Evolutionary conservation across 2,329 filamentous ascomycete genomes (phyloP).

Genomic region (Sclerotinia trifoliorum): DNA sequence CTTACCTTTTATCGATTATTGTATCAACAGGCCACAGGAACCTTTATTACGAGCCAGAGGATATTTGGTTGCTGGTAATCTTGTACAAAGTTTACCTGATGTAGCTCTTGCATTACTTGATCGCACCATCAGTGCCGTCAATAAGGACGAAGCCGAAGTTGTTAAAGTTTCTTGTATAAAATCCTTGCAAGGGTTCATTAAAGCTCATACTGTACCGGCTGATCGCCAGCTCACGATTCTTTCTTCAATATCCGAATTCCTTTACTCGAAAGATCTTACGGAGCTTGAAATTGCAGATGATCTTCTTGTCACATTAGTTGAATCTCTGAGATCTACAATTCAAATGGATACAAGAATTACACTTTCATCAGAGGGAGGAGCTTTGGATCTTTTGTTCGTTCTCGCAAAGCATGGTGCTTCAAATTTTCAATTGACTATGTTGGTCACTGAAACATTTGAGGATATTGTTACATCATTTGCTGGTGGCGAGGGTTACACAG

Average conservation of each 20-base stretch:
- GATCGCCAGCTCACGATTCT: conserved; percentile 63
- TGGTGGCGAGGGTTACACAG: conserved; percentile 67
- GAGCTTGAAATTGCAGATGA: conserved; percentile 90
- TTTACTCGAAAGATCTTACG: conserved; percentile 74
- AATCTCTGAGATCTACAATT: conserved; percentile 81
- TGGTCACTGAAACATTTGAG: conserved; percentile 89
- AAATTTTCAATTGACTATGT: conserved; percentile 86
- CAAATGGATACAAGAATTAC: conserved; percentile 73
- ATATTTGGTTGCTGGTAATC: conserved; percentile 77
- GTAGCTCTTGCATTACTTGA: conserved; percentile 65
- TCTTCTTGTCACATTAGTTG: conserved; percentile 83
- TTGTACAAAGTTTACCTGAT: conserved; percentile 67
- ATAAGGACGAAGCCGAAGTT: conserved; percentile 74
- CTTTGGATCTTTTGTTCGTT: conserved; percentile 81
- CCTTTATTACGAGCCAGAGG: conserved; percentile 82
- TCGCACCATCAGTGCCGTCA: conserved; percentile 72
- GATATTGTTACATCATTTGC: conserved; percentile 73
- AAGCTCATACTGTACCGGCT: conserved; percentile 48
- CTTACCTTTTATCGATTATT: conserved; percentile 75
- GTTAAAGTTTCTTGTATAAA: conserved; percentile 92
- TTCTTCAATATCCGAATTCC: conserved; percentile 65
- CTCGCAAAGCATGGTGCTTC: conserved; percentile 83
- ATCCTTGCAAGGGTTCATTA: conserved; percentile 69
- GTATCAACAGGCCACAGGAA: conserved; percentile 67
- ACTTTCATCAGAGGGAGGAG: conserved; percentile 67